These are phyloP conservation scores for Punctularia strigosozonata DNA, from an alignment of 768 basidiomycete genomes.

Conservation along the genomic window DNA sequence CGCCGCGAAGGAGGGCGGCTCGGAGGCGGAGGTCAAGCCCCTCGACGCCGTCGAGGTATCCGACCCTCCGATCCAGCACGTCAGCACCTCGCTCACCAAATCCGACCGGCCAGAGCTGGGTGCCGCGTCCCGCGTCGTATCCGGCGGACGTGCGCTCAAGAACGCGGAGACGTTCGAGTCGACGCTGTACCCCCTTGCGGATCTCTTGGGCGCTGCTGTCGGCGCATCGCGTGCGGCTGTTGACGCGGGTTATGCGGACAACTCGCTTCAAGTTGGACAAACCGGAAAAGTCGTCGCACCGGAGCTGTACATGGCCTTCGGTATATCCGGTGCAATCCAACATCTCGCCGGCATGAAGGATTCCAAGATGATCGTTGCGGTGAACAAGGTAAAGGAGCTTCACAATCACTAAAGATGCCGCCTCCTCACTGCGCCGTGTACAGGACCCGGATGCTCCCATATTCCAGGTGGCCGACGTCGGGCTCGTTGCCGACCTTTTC, in stretches of 20 bases:
- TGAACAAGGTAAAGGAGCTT: conserved; percentile 70
- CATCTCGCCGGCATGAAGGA: conserved; percentile 99
- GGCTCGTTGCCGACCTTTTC: conserved; percentile 89
- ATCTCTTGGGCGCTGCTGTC: conserved; percentile 87
- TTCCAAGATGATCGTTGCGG: conserved; percentile 93
- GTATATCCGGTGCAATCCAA: conserved; percentile 97
- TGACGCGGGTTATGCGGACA: conserved; percentile 96
- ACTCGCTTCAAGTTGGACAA: conserved; percentile 97
- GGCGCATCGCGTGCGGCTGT: conserved; percentile 98
- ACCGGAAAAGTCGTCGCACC: conserved; percentile 98
- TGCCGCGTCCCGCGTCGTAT: conserved; percentile 78
- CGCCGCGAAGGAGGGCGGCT: conserved; percentile 38
- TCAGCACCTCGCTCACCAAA: conserved; percentile 69
- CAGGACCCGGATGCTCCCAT: conserved; percentile 97
- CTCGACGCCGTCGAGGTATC: conserved; percentile 53
- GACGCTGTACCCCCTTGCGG: conserved; percentile 85
- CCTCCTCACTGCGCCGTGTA: conserved; percentile 8
- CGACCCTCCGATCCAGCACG: conserved; percentile 45
- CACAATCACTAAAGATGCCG: not conserved
- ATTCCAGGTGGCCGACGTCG: conserved; percentile 95
- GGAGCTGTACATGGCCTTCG: conserved; percentile 90
- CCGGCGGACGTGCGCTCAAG: conserved; percentile 92
- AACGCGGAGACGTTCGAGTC: conserved; percentile 85
- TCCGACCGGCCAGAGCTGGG: conserved; percentile 91
- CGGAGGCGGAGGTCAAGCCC: conserved; percentile 46